Evolutionary conservation across 192 early-diverging fungal genomes (phyloP), one percentile per base, ranked within the genome.

Genomic region (Entomortierella chlamydospora): DNA sequence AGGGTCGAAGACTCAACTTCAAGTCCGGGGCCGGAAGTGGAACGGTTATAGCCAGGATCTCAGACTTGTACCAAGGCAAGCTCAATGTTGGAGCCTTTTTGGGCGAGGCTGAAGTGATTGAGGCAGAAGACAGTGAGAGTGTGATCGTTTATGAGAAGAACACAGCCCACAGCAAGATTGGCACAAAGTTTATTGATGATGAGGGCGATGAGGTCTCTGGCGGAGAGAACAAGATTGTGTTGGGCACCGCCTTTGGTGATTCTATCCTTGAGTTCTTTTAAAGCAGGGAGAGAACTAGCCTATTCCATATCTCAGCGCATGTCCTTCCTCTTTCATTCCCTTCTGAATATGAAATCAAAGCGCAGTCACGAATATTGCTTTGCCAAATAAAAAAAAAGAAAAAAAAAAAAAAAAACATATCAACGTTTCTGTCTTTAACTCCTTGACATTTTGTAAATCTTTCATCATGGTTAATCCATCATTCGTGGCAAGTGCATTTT

Each of bases 1-100:
- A 74, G 8, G 58, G 39, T 13, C 72, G 37, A 7, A 15, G 47
- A 30, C 50, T 74, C 18, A 45, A 28, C 25, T 33, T 74, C 29
- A 60, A 42, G 42, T 12, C 62, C 3, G 29, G 15, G 2, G 47
- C 39, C 23, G 12, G 47, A 4, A 33, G 18, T 26, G 64, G 57
- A 26, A 26, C 60, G 28, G 34, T 61, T 22, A 13, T 13, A 3
- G 69, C 60, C 23, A 47, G 25, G 37, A 5, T 52, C 31, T 53
- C 71, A 47, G 73, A 76, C 65, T 63, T 61, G 57, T 76, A 62
- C 47, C 25, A 68, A 37, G 73, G 73, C 23, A n/a, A 55, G 12
- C 34, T 76, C 45, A 22, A 15, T 7, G 60, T 68, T 17, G 37
- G 18, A 6, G 25, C 65, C 2, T 18, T 62, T 0, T 18, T 68